These are phyloP conservation scores for Colletotrichum cuscutae DNA, from an alignment of 2,329 filamentous ascomycete species.

Conservation along the genomic window DNA sequence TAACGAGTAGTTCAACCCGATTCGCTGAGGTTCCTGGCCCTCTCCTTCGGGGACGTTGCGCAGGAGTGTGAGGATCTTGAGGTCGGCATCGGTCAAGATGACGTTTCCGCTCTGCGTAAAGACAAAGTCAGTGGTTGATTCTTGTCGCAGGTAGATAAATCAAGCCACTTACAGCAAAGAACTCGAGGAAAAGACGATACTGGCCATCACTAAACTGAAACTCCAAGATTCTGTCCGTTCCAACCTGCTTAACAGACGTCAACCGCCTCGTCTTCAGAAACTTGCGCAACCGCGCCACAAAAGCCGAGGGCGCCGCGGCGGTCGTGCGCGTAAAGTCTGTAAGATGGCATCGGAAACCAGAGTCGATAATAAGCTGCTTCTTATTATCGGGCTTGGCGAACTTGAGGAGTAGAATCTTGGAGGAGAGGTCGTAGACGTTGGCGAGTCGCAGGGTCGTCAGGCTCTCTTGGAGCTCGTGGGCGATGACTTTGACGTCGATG, in stretches of 20 bases:
- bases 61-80: constrained; percentile 84
- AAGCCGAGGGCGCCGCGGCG: constrained; percentile 83
- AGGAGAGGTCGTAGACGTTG: constrained; percentile 96
- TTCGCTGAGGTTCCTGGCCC: constrained; percentile 83
- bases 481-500: constrained; percentile 87
- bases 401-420: constrained; percentile 94
- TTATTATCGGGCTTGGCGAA: constrained; percentile 91
- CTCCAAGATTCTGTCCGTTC: constrained; percentile 93
- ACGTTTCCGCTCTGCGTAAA: constrained; percentile 79
- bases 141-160: background rate
- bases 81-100: constrained; percentile 85
- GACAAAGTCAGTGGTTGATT: background rate
- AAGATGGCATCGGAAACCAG: constrained; percentile 94
- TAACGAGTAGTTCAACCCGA: constrained; percentile 82
- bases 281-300: constrained; percentile 88
- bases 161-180: constrained; percentile 73
- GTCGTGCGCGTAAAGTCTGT: constrained; percentile 91
- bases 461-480: constrained; percentile 85
- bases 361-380: constrained; percentile 92
- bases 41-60: constrained; percentile 83
- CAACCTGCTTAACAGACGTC: constrained; percentile 84
- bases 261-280: constrained; percentile 87
- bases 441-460: constrained; percentile 84
- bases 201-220: constrained; percentile 92
- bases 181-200: constrained; percentile 90